These are phyloP conservation scores for Trichosporon sp. DNA, from an alignment of 1,284 basidiomycete species.

Conservation along the genomic window DNA sequence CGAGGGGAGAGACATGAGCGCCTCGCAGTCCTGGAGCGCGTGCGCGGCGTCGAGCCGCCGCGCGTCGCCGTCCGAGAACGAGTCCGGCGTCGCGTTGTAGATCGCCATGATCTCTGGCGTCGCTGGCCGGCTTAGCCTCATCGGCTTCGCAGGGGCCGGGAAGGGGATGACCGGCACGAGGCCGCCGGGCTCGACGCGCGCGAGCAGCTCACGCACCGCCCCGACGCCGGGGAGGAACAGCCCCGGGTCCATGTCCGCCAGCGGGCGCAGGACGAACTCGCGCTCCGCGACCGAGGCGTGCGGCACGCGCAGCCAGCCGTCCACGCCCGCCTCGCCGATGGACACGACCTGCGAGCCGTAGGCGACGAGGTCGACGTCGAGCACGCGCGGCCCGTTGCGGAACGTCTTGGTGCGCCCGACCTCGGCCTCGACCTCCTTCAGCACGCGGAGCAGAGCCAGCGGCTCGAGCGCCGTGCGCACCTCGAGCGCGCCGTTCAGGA, in stretches of 20 bases:
- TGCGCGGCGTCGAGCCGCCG: constrained; percentile 28
- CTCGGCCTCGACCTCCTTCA: constrained; percentile 69
- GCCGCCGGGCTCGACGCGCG: constrained; percentile 55
- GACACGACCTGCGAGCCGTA: constrained; percentile 66
- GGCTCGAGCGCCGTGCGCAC: constrained; percentile 73
- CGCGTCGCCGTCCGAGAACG: constrained; percentile 82
- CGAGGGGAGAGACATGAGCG: constrained; percentile 18
- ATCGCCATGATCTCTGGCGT: constrained; percentile 83
- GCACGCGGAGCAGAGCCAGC: constrained; percentile 58
- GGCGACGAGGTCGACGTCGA: constrained; percentile 86
- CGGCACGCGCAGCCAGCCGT: constrained; percentile 69
- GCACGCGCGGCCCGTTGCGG: constrained; percentile 79
- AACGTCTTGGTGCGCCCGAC: constrained; percentile 80
- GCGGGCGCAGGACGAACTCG: constrained; percentile 85
- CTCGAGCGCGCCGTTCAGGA: constrained; percentile 86
- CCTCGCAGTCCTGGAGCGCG: constrained; percentile 30
- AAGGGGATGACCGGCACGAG: constrained; percentile 52
- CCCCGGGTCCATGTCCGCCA: constrained; percentile 65
- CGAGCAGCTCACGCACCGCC: constrained; percentile 55
- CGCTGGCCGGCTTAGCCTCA: constrained; percentile 43
- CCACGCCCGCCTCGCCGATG: constrained; percentile 55
- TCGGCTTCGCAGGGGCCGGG: constrained; percentile 54
- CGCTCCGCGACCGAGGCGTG: constrained; percentile 77
- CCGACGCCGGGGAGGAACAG: constrained; percentile 61
- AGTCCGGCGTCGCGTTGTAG: constrained; percentile 92